Percentiles rank a stretch among this genome's conserved stretches.
These are phyloP conservation scores for Rosa multiflora DNA, from an alignment of 306 rosid species.

Conservation along the genomic window DNA sequence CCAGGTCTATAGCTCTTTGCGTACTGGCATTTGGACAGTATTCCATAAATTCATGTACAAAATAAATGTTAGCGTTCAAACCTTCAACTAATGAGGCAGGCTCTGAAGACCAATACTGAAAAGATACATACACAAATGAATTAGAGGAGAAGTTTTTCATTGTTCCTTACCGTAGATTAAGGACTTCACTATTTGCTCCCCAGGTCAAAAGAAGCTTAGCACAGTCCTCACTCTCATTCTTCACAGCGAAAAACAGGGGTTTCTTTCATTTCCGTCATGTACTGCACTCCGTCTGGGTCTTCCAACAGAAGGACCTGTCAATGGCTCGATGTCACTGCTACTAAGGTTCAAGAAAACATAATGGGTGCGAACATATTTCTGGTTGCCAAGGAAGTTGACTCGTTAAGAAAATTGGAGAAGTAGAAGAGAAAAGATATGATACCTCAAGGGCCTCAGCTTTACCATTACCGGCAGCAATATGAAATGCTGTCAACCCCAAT, in stretches of 20 bases:
- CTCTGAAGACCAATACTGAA: neutral
- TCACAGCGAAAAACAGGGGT: constrained; percentile 50
- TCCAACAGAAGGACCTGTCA: constrained; percentile 37
- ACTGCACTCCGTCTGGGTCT: constrained; percentile 38
- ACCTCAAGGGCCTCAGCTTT: constrained; percentile 44
- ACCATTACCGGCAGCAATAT: constrained; percentile 37
- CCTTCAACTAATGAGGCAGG: neutral
- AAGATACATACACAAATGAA: neutral
- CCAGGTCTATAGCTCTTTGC: constrained; percentile 46
- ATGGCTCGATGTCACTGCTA: constrained; percentile 8
- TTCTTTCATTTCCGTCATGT: constrained; percentile 44
- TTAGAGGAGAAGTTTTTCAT: neutral
- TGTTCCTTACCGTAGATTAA: constrained; percentile 40
- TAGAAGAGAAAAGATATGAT: constrained; percentile 10
- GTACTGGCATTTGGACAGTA: constrained; percentile 28
- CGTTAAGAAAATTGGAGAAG: neutral
- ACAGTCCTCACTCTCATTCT: constrained; percentile 35
- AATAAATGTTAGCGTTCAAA: neutral
- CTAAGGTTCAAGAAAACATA: neutral
- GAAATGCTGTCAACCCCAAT: constrained; percentile 42
- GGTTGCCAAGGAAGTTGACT: constrained; percentile 1
- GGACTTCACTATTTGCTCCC: constrained; percentile 46
- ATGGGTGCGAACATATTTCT: neutral
- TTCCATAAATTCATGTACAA: neutral
- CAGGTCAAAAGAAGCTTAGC: constrained; percentile 44